These are phyloP conservation scores for Alternaria gaisen DNA, from an alignment of 2,329 filamentous ascomycete species.

Conservation along the genomic window DNA sequence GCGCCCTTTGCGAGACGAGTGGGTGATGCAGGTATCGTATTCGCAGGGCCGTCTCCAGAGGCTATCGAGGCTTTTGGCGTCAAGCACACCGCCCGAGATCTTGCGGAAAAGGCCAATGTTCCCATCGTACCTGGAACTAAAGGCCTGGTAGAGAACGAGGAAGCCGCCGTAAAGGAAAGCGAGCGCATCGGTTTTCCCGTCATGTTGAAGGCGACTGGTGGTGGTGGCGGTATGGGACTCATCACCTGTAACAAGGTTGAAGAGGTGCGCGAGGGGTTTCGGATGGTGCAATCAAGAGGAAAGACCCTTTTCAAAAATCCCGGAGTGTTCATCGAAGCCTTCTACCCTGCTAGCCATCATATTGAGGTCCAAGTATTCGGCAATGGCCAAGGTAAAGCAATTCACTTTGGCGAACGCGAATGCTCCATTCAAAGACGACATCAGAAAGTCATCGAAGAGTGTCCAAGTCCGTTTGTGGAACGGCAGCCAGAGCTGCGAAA, in stretches of 20 bases:
- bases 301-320: conserved; percentile 29
- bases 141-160: conserved; percentile 56
- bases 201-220: conserved; percentile 69
- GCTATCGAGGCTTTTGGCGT: conserved; percentile 66
- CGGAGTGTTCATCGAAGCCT: conserved; percentile 60
- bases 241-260: conserved; percentile 18
- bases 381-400: conserved; percentile 78
- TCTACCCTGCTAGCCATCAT: conserved; percentile 58
- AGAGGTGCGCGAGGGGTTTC: conserved; percentile 54
- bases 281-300: conserved; percentile 62
- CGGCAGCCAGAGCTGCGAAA: conserved; percentile 64
- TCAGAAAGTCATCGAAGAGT: conserved; percentile 92
- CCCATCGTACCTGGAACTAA: conserved; percentile 65
- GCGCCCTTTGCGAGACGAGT: conserved; percentile 66
- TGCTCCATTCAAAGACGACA: conserved; percentile 88
- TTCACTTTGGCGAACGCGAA: conserved; percentile 87
- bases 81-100: conserved; percentile 65
- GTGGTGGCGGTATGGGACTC: conserved; percentile 67
- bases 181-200: conserved; percentile 59
- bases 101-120: conserved; percentile 62
- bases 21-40: conserved; percentile 63
- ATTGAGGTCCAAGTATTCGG: conserved; percentile 93
- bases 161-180: conserved; percentile 53
- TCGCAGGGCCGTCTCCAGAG: conserved; percentile 66
- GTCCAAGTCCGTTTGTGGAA: conserved; percentile 74